phyloP scores from a whole-genome alignment of 2,329 filamentous ascomycete species.

The Metarhizium humberi region DNA sequence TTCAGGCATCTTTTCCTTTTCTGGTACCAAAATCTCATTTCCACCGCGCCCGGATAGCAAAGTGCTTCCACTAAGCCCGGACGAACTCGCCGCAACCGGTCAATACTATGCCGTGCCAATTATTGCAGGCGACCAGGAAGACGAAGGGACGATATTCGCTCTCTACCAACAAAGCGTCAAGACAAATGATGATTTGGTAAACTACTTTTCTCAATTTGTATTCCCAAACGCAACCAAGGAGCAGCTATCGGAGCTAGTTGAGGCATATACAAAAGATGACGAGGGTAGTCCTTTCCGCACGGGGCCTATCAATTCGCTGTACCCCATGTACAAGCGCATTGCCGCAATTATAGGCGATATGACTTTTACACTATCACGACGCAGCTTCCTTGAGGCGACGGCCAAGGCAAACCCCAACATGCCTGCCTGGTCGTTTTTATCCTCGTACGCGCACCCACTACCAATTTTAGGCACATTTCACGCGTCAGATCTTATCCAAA shows the following conservation, averaged over 20 bases:
- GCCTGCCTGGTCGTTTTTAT: constrained; percentile 65
- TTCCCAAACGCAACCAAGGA: constrained; percentile 46
- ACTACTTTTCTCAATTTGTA: constrained; percentile 52
- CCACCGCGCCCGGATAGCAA: constrained; percentile 51
- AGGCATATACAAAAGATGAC: constrained; percentile 47
- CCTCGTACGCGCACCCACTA: constrained; percentile 61
- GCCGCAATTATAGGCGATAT: constrained; percentile 69
- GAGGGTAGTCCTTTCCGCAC: constrained; percentile 67
- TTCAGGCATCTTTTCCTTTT: constrained; percentile 48
- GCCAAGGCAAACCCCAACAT: constrained; percentile 43
- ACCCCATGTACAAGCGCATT: constrained; percentile 68
- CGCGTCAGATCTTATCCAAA: constrained; percentile 56
- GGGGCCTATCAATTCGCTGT: constrained; percentile 57
- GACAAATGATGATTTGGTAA: constrained; percentile 33
- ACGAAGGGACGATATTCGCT: constrained; percentile 69
- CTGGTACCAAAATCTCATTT: constrained; percentile 35
- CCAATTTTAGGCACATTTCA: constrained; percentile 72
- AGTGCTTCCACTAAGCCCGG: constrained; percentile 42
- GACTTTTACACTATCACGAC: constrained; percentile 63
- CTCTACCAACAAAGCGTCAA: constrained; percentile 54
- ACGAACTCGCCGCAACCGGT: constrained; percentile 48
- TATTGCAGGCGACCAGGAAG: constrained; percentile 65
- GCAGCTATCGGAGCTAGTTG: constrained; percentile 47
- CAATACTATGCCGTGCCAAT: constrained; percentile 48
- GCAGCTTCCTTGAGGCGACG: constrained; percentile 47